Evolutionary conservation across 179 eudicot species (phyloP).

Genomic region (Gypsophila paniculata): DNA sequence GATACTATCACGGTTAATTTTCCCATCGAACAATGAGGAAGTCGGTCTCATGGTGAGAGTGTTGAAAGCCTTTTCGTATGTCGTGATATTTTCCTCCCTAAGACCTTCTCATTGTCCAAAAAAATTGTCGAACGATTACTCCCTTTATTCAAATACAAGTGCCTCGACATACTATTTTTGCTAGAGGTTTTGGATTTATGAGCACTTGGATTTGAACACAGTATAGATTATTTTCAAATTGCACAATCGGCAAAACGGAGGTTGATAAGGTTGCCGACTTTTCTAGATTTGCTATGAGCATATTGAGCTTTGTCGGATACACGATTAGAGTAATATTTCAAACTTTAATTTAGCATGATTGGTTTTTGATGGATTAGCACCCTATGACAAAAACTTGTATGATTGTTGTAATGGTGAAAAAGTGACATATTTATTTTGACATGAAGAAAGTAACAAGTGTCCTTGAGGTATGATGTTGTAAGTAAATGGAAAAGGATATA

Average conservation of each 20-base stretch:
- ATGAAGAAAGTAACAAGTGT: not conserved
- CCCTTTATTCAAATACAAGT: too few relatives aligned
- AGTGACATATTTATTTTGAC: not conserved
- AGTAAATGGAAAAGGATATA: too few relatives aligned
- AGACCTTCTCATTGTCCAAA: too few relatives aligned
- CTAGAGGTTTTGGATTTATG: too few relatives aligned
- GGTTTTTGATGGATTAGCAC: not conserved
- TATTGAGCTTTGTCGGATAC: not conserved
- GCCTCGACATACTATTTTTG: too few relatives aligned
- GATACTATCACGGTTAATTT: too few relatives aligned
- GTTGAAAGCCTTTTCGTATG: too few relatives aligned
- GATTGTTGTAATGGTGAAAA: not conserved
- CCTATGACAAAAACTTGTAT: not conserved
- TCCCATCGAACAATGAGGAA: not conserved
- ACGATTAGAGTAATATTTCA: not conserved
- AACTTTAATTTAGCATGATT: not conserved
- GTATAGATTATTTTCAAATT: not conserved
- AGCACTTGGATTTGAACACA: too few relatives aligned
- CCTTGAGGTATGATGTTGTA: too few relatives aligned
- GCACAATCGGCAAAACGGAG: not conserved
- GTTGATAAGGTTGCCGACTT: not conserved
- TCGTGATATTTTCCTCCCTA: too few relatives aligned
- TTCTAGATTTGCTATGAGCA: not conserved
- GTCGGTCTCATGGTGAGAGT: not conserved
- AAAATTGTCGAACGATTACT: too few relatives aligned